Base-by-base conservation (phyloP, 2,329 filamentous ascomycete genomes). In the Diaporthe citriasiana region DNA sequence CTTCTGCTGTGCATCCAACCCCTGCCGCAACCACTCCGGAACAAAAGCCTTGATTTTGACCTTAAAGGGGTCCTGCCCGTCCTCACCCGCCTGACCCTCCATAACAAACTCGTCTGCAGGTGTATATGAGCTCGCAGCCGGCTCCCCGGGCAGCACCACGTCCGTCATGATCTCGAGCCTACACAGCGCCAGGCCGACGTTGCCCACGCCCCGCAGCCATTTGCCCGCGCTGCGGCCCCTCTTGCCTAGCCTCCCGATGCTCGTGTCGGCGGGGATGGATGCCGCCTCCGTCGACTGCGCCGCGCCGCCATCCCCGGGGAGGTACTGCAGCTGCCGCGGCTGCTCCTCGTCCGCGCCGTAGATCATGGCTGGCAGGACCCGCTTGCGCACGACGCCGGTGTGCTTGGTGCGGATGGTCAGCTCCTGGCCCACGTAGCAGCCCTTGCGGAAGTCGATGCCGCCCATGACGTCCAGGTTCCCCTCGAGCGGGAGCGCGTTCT, bases 381-480 rank as follows among this genome's bases (percentile, higher is more conserved):
- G 89, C 87, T 98, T 98, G 75, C 97, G 89, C 53, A 99, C 94
- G 22, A 99, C 94, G 30, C 97, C 97, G 17, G 93, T 95, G 83
- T 99, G 97, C 82, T 95, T 93, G 1, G 97, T 99, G 55, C 97
- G 93, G 77, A 98, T 98, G 1, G 97, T 98, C 76, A 99, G 89
- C 83, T 99, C 97, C 84, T 99, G 97, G 0, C 97, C 97, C 10
- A 98, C 91, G 83, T 99, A 99, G 84, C 97, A 99, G 10, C 97
- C 97, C 85, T 99, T 99, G 80, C 91, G 91, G 85, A 97, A 99
- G 83, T 98, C 94, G 77, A 99, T 93, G 35, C 91, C 97, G 63
- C 90, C 89, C 88, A 94, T 94, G 74, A 94, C 85, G 83, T 99
- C 97, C 81, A 98, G 89, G 82, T 98, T 98, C 80, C 89, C 93